These are phyloP conservation scores for Alternaria hordeiaustralica DNA, from an alignment of 2,329 filamentous ascomycete genomes.

Conservation along the genomic window DNA sequence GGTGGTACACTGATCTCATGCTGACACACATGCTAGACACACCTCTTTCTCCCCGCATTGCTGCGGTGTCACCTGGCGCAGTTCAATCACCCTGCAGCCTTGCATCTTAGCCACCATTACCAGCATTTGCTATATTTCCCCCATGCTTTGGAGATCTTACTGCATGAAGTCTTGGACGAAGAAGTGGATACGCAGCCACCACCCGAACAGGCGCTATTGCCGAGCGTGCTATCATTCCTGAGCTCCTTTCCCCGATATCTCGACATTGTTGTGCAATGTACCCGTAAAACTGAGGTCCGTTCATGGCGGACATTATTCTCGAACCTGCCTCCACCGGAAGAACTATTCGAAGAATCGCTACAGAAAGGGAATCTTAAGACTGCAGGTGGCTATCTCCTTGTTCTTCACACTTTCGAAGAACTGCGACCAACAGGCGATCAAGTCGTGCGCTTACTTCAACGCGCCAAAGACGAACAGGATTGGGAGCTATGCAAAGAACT, in stretches of 20 bases:
- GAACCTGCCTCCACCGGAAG: conserved; percentile 86
- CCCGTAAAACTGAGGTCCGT: conserved; percentile 92
- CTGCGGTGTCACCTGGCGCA: conserved; percentile 78
- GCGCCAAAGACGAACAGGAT: conserved; percentile 83
- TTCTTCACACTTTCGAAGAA: conserved; percentile 80
- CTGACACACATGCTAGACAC: conserved; percentile 66
- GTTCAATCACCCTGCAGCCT: conserved; percentile 79
- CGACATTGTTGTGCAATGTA: conserved; percentile 95
- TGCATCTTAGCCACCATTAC: conserved; percentile 84
- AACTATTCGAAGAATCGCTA: conserved; percentile 91
- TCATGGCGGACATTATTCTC: conserved; percentile 95
- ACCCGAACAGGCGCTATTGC: conserved; percentile 57
- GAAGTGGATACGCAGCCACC: conserved; percentile 76
- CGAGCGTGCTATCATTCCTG: conserved; percentile 60
- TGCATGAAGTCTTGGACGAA: conserved; percentile 93
- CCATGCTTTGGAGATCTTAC: conserved; percentile 87
- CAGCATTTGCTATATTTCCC: conserved; percentile 88
- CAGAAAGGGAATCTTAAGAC: conserved; percentile 88
- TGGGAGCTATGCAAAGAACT: conserved; percentile 97
- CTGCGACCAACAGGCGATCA: conserved; percentile 71
- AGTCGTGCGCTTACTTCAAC: conserved; percentile 78
- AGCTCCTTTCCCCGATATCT: conserved; percentile 76
- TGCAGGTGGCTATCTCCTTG: conserved; percentile 93
- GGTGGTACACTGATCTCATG: conserved; percentile 3
- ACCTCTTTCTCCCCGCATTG: conserved; percentile 89